phyloP scores from a whole-genome alignment of 768 basidiomycete species.

The Royoungia palumana region DNA sequence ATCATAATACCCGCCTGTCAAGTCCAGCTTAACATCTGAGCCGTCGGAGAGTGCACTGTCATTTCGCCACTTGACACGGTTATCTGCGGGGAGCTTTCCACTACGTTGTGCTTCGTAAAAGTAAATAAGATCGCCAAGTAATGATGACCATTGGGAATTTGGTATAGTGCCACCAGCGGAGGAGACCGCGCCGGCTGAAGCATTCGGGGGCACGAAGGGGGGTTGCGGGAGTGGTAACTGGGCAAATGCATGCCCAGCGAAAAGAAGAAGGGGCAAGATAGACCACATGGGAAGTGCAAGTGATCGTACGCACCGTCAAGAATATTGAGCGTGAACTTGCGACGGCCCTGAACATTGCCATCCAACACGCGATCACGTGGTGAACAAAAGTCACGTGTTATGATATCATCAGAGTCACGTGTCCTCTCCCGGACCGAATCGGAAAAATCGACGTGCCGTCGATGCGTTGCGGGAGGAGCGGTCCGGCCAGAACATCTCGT shows the following conservation, averaged over 20 bases:
- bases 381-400: too few species aligned
- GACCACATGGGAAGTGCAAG: conserved; percentile 17
- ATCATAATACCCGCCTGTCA: conserved; percentile 89
- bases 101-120: conserved; percentile 93
- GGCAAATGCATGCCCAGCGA: conserved; percentile 35
- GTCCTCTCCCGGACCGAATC: too few species aligned
- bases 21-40: conserved; percentile 63
- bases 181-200: conserved; percentile 50
- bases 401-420: too few species aligned
- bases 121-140: conserved; percentile 78
- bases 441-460: too few species aligned
- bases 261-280: conserved; percentile 14
- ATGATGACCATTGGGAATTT: conserved; percentile 77
- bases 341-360: background rate
- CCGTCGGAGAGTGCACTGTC: conserved; percentile 78
- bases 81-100: conserved; percentile 62
- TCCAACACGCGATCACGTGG: conserved; percentile 25
- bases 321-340: too few species aligned
- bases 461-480: too few species aligned
- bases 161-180: conserved; percentile 42
- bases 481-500: too few species aligned
- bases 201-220: conserved; percentile 60
- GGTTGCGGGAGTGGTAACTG: conserved; percentile 66
- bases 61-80: conserved; percentile 86
- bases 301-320: too few species aligned